Conservation (phyloP, 2,329 filamentous ascomycete genomes). For the Penicillium digitatum region DNA sequence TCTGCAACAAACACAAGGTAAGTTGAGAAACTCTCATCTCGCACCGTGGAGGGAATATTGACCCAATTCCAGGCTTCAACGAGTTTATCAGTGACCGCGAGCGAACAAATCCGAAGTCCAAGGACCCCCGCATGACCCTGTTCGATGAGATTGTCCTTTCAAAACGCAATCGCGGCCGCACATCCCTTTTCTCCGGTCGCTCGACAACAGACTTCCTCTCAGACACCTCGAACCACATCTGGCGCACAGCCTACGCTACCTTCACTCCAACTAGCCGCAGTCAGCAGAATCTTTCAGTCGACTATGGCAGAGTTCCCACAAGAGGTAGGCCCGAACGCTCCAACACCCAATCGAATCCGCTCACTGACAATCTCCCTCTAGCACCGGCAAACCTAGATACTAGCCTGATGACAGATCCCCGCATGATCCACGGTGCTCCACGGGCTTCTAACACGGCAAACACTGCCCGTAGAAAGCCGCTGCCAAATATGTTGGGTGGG, state of each 20-base stretch:
- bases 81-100: conserved; percentile 64
- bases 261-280: conserved; percentile 52
- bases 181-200: conserved; percentile 53
- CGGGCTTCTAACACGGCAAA: conserved; percentile 49
- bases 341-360: conserved; percentile 6
- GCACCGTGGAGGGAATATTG: conserved; percentile 5
- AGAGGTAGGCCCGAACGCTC: conserved; percentile 40
- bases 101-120: conserved; percentile 47
- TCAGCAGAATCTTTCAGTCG: conserved; percentile 43
- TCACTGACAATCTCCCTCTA: conserved; percentile 45
- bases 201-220: conserved; percentile 55
- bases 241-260: conserved; percentile 58
- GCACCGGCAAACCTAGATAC: conserved; percentile 81
- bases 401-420: conserved; percentile 84
- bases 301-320: conserved; percentile 51
- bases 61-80: conserved; percentile 49
- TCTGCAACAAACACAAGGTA: conserved; percentile 62
- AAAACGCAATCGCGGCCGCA: conserved; percentile 59
- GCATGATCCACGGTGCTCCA: conserved; percentile 84
- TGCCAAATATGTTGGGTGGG: conserved; percentile 44
- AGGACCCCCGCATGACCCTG: conserved; percentile 55
- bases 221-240: conserved; percentile 60
- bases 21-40: conserved; percentile 3
- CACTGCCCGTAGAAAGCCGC: conserved; percentile 41
- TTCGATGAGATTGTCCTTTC: conserved; percentile 64